Evolutionary conservation across 208 protist species (phyloP), one percentile per base, ranked within the genome.

Genomic region (Leishmania braziliensis): DNA sequence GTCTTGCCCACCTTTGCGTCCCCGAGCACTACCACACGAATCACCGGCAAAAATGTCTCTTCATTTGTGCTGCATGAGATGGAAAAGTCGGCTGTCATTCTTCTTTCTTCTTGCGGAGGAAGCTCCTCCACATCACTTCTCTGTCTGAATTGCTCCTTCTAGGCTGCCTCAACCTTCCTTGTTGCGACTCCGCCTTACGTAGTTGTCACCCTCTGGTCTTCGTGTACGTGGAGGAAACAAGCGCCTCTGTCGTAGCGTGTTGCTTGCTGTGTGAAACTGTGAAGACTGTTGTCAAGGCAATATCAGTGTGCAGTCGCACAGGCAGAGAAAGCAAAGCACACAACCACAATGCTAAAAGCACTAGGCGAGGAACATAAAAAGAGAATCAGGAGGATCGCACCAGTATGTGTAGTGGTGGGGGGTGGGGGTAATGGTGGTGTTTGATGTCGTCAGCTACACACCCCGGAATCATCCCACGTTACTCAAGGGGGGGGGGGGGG

Each of bases 1-100:
- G 86, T 93, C 72, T 95, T 96, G 26, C 93, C 93, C 9, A 91
- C 86, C 1, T 65, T 14, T 9, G 80, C 74, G 36, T 88, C 82
- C 12, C 93, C 93, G 12, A 94, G 66, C 48, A 94, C 54, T 48
- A 93, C 84, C 9, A 93, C 75, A 43, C 81, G 79, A 36, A 75
- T 79, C 39, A 84, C 79, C 9, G 76, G 80, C 43, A 87, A 36
- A 62, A 53, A 60, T 46, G 54, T 65, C 23, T 54, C 36, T 18
- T 63, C 79, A 29, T 62, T 9, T 18, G 33, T 29, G 36, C 73
- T 62, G 16, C 10, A 48, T 18, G 54, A 51, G 5, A 10, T 39
- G 8, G 20, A 50, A 18, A 77, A 50, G 8, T 65, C 73, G 33
- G 53, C 48, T 14, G 75, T 33, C 83, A 86, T 83, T 46, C 5